phyloP scores from a whole-genome alignment of 306 rosid genomes.

The Hippophae tibetana region DNA sequence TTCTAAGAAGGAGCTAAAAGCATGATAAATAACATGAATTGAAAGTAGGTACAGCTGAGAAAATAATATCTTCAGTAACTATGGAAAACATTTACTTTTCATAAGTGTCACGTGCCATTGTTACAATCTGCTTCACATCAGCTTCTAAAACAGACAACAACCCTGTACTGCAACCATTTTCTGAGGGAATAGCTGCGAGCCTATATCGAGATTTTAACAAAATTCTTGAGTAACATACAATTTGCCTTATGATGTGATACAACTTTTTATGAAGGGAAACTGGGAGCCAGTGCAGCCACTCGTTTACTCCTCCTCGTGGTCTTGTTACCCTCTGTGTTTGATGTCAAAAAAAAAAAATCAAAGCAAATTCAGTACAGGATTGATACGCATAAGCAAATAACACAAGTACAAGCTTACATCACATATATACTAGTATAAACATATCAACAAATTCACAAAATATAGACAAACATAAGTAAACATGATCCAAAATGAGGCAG shows the following conservation, averaged over 20 bases:
- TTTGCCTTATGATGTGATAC: conserved; percentile 36
- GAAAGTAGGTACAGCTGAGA: neutral
- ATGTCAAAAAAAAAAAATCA: neutral
- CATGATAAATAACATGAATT: neutral
- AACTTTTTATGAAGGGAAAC: conserved; percentile 66
- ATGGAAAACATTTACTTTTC: conserved; percentile 54
- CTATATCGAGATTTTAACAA: conserved; percentile 34
- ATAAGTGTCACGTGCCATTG: conserved; percentile 56
- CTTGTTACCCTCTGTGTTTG: conserved; percentile 72
- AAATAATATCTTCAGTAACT: neutral
- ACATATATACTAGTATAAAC: too few species aligned
- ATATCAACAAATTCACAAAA: too few species aligned
- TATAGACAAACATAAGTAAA: neutral
- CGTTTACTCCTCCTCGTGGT: conserved; percentile 76
- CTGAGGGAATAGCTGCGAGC: conserved; percentile 35
- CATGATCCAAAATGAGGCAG: too few species aligned
- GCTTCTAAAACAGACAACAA: conserved; percentile 75
- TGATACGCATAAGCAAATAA: neutral
- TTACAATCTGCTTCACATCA: conserved; percentile 60
- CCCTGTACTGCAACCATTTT: conserved; percentile 56
- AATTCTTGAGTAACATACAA: conserved; percentile 32
- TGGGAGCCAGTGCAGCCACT: conserved; percentile 94
- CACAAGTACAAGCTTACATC: neutral
- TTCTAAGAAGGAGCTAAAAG: neutral
- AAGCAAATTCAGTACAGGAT: neutral